Conservation (phyloP, 225 moss, liverwort and hornwort genomes). For the Asterella californica region DNA sequence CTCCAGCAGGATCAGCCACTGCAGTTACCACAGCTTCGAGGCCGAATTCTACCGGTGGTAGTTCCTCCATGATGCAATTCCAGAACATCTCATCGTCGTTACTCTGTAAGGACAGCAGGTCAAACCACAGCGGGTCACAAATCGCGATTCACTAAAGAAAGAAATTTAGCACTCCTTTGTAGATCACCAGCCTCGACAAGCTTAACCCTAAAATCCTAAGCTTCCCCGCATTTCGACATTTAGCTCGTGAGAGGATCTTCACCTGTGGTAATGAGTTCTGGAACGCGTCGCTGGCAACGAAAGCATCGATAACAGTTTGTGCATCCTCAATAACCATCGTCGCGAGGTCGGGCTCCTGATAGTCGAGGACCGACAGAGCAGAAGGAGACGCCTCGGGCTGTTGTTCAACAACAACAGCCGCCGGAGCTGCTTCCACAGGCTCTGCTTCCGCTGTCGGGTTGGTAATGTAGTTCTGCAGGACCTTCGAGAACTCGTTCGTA, state of each 20-base stretch:
- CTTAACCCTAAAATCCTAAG: background rate
- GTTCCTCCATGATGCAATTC: constrained; percentile 6
- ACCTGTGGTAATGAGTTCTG: background rate
- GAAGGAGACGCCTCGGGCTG: background rate
- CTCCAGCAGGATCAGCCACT: background rate
- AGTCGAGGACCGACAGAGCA: constrained; percentile 4
- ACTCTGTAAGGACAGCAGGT: background rate
- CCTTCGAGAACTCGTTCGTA: constrained; percentile 9
- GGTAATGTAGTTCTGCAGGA: background rate
- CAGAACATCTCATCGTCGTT: constrained; percentile 16
- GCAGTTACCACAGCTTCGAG: background rate
- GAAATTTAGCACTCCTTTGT: background rate
- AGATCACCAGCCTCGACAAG: background rate
- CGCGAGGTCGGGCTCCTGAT: background rate
- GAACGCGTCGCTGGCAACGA: background rate
- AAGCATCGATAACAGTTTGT: background rate
- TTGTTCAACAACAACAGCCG: background rate
- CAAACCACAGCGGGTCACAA: background rate
- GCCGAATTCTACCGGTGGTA: background rate
- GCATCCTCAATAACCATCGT: background rate
- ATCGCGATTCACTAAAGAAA: background rate
- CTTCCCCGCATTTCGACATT: background rate
- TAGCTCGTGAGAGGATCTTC: background rate
- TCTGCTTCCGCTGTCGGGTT: background rate
- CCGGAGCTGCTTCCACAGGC: background rate